These are phyloP conservation scores for Litchi chinensis DNA, from an alignment of 345 rosid species.

Conservation along the genomic window DNA sequence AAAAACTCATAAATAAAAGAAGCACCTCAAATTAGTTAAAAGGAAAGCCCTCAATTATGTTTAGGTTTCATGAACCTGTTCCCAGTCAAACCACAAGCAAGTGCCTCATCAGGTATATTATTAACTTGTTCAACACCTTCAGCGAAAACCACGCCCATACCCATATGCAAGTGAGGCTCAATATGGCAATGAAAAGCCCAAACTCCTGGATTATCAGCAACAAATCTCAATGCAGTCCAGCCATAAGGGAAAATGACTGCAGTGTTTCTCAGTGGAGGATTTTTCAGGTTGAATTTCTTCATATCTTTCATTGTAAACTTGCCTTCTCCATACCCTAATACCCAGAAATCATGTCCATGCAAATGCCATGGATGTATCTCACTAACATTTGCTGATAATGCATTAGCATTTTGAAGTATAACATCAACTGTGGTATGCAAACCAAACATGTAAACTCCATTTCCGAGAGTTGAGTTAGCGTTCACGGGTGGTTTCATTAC, in stretches of 20 bases:
- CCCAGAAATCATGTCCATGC: constrained; percentile 91
- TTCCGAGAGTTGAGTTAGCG: constrained; percentile 52
- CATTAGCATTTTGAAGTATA: constrained; percentile 74
- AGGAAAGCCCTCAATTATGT: background rate
- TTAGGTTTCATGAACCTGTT: constrained; percentile 21
- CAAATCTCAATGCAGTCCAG: constrained; percentile 88
- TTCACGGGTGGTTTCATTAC: constrained; percentile 48
- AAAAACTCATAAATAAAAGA: no score
- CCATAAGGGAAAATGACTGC: constrained; percentile 72
- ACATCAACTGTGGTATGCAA: constrained; percentile 65
- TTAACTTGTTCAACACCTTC: constrained; percentile 52
- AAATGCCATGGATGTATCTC: constrained; percentile 91
- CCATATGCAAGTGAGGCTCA: constrained; percentile 92
- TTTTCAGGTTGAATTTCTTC: constrained; percentile 50
- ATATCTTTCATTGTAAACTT: constrained; percentile 44
- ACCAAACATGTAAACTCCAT: constrained; percentile 51
- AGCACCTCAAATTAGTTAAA: no score
- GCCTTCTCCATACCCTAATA: constrained; percentile 79
- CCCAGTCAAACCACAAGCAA: constrained; percentile 60
- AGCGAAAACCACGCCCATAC: constrained; percentile 89
- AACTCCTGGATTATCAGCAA: constrained; percentile 82
- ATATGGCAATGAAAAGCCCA: constrained; percentile 96
- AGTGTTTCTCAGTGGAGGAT: constrained; percentile 75
- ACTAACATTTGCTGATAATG: constrained; percentile 35
- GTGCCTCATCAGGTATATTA: constrained; percentile 47